Conservation (phyloP, 768 basidiomycete species). For the Suillus clintonianus region DNA sequence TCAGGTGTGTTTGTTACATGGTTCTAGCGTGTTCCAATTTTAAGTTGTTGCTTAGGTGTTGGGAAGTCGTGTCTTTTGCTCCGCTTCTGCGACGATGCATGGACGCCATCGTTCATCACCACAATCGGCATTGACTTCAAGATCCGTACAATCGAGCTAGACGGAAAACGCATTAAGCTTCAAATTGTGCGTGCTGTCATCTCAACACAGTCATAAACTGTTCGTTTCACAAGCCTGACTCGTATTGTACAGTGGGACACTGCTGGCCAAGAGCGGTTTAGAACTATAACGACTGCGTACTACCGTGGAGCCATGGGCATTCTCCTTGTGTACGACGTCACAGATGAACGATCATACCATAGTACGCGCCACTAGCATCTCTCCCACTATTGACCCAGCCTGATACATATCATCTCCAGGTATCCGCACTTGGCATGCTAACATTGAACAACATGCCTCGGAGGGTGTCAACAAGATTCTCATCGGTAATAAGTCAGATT, state of each 20-base stretch:
- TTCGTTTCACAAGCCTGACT: not conserved
- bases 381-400: constrained; percentile 6
- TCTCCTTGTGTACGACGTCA: constrained; percentile 97
- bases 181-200: constrained; percentile 68
- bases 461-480: constrained; percentile 99
- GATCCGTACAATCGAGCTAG: constrained; percentile 97
- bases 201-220: not conserved
- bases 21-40: constrained; percentile 7
- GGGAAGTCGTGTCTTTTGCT: constrained; percentile 96
- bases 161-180: constrained; percentile 97
- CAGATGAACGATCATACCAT: constrained; percentile 92
- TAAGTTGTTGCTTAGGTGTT: constrained; percentile 58
- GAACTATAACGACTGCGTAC: constrained; percentile 98
- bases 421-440: constrained; percentile 97
- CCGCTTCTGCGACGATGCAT: constrained; percentile 98
- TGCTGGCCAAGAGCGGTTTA: constrained; percentile 97
- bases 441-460: constrained; percentile 98
- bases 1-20: constrained; percentile 57
- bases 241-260: constrained; percentile 84
- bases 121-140: constrained; percentile 99
- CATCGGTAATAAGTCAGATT: constrained; percentile 98
- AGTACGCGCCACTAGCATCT: constrained; percentile 59
- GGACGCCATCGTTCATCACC: constrained; percentile 99
- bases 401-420: constrained; percentile 48
- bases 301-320: constrained; percentile 99